These are phyloP conservation scores for Tilletia horrida DNA, from an alignment of 1,284 basidiomycete genomes.

Conservation along the genomic window DNA sequence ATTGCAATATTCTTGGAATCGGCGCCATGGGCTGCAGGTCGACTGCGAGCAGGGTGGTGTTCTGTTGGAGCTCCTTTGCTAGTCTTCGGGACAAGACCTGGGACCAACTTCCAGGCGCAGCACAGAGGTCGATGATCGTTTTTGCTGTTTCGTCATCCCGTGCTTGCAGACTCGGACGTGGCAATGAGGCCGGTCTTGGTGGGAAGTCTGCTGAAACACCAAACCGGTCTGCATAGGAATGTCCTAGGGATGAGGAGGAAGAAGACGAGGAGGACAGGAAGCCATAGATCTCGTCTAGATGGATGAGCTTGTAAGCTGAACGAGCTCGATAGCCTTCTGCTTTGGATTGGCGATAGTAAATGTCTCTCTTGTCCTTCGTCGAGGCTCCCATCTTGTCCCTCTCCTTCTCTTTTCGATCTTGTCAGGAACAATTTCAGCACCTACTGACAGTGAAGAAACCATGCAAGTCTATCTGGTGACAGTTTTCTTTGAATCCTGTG, in stretches of 20 bases:
- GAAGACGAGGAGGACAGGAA: constrained; percentile 51
- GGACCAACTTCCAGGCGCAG: constrained; percentile 60
- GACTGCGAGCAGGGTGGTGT: constrained; percentile 58
- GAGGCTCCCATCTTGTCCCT: constrained; percentile 49
- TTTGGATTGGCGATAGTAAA: constrained; percentile 60
- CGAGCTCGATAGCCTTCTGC: constrained; percentile 60
- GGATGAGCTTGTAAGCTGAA: constrained; percentile 61
- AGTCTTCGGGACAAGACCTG: constrained; percentile 55
- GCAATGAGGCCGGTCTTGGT: constrained; percentile 17
- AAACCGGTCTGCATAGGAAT: not conserved
- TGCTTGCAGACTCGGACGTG: not conserved
- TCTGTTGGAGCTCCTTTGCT: constrained; percentile 30
- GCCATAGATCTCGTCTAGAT: constrained; percentile 61
- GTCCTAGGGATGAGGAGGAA: not conserved
- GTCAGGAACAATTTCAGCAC: no score
- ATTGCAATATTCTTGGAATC: constrained; percentile 59
- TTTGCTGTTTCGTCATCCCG: constrained; percentile 15
- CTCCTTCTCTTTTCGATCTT: no score
- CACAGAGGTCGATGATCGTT: constrained; percentile 62
- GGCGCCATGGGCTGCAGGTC: constrained; percentile 65
- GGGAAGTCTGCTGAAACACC: constrained; percentile 3
- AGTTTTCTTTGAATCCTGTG: no score
- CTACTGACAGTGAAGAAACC: no score
- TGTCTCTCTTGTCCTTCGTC: constrained; percentile 59
- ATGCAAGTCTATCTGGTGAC: no score